Evolutionary conservation across 1,284 basidiomycete species (phyloP), one percentile per base, ranked within the genome.

Genomic region (Afroboletus lepidellus): DNA sequence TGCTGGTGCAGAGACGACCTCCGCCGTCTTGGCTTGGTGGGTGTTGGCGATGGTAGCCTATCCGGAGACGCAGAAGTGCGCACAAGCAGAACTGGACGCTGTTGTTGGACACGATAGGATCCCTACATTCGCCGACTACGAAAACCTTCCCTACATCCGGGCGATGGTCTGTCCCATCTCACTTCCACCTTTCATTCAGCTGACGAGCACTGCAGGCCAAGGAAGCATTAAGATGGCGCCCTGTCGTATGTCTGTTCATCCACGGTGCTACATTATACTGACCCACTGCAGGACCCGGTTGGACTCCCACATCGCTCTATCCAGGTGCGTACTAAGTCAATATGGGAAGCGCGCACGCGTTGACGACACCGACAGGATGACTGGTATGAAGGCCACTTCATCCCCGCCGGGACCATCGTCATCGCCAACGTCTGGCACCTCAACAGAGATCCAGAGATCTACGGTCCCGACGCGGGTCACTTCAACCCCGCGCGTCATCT

Each of bases 21-120:
- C 53, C 2, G 42, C 21, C 8, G 44, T 43, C 44, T 41, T 50
- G 50, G 32, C 59, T 25, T 67, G 69, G 53, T 73, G 76, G 57
- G 58, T 76, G 47, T 59, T 72, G 23, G 70, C 69, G 23, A 75
- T 77, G 74, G 59, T 69, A 21, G 55, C 60, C 34, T 58, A 72
- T 55, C 76, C 75, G 0, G 65, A 74, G 20, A 67, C 72, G 8
- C 67, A 74, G 46, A 48, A 56, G 34, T 65, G 63, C 38, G 76
- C 72, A 0, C 73, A 75, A 55, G 61, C 56, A 6, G 74, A 77
- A 52, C 54, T 78, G 12, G 71, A 75, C 41, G 30, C 50, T 7
- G 65, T 74, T 44, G 55, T 75, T 24, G 72, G 73, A 48, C 56
- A 16, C 25, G 25, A 41, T 13, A 34, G 53, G 29, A 8, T 55